Conservation (phyloP, 495 filamentous ascomycete species). For the Cercophora scortea region DNA sequence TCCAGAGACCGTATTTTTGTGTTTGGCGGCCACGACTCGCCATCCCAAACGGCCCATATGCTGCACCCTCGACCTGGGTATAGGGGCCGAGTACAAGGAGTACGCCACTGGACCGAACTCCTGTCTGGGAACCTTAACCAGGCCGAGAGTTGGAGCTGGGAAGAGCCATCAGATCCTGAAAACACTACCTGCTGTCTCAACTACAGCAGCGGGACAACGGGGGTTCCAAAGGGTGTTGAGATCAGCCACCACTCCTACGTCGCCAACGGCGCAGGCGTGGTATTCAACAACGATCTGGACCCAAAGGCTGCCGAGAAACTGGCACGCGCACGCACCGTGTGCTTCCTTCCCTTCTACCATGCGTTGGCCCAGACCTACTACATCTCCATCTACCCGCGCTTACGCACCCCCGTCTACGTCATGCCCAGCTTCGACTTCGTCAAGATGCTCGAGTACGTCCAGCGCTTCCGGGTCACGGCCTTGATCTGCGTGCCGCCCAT, state of each 20-base stretch:
- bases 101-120: conserved; percentile 37
- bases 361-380: conserved; percentile 48
- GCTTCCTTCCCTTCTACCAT: conserved; percentile 73
- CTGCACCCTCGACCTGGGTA: conserved; percentile 30
- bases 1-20: conserved; percentile 39
- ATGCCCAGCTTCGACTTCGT: conserved; percentile 69
- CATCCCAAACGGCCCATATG: conserved; percentile 30
- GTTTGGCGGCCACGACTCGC: conserved; percentile 29
- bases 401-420: conserved; percentile 51
- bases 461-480: conserved; percentile 60
- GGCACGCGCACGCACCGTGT: conserved; percentile 20
- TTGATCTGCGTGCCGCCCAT: conserved; percentile 59
- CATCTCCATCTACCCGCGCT: conserved; percentile 27
- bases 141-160: conserved; percentile 37
- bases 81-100: conserved; percentile 26
- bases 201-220: conserved; percentile 73
- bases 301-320: conserved; percentile 32
- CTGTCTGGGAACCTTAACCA: conserved; percentile 28
- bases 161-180: conserved; percentile 26
- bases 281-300: conserved; percentile 34
- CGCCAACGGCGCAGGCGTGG: conserved; percentile 54
- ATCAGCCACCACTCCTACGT: conserved; percentile 68
- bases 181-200: conserved; percentile 48
- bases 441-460: conserved; percentile 58
- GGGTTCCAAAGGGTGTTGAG: conserved; percentile 76